Base-by-base conservation (phyloP, 805 yeast genomes). In the Ogataea trehaloabstinens region DNA sequence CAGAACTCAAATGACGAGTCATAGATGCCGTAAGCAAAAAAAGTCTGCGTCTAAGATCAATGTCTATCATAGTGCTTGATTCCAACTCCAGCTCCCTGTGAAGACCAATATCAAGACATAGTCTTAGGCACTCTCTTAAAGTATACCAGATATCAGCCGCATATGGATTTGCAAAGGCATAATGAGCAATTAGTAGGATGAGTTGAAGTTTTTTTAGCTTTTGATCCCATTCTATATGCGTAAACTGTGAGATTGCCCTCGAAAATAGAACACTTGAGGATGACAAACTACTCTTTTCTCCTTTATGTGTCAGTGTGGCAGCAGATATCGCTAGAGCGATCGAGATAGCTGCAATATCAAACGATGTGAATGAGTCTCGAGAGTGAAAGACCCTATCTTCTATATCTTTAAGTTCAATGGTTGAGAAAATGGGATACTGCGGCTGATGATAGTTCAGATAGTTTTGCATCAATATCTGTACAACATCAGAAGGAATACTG, bases 91-190 rank as follows among this genome's bases (percentile, higher is more conserved):
- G 13, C 19, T 45, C 49, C 31, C 31, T 42, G 31, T 45, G 41
- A 19, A 45, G 39, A 16, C 49, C 49, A 13, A 45, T 31, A 13
- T 42, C 47, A 15, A 42, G 18, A 22, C 42, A 42, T 24, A 45
- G 13, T 19, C 47, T 7, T n/a, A 45, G 19, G 15, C 40, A 28
- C 28, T 45, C 49, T 13, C 47, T 10, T 6, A 42, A 20, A 4
- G 47, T 17, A 37, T 25, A 40, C 47, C 49, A 45, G 8, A 40
- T 39, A 30, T 45, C 40, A 13, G 49, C 47, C 2, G 47, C 49
- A 16, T 42, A 42, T 10, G 49, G 49, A 20, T 45, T 45, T 7
- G 49, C 49, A 42, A 45, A 42, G 11, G 42, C 49, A 34, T 45
- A 45, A 30, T 45, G 49, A 4, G 49, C 49, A 2, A 40, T 38